Base-by-base conservation (phyloP, 192 early-diverging fungal species). In the Gigaspora rosea region DNA sequence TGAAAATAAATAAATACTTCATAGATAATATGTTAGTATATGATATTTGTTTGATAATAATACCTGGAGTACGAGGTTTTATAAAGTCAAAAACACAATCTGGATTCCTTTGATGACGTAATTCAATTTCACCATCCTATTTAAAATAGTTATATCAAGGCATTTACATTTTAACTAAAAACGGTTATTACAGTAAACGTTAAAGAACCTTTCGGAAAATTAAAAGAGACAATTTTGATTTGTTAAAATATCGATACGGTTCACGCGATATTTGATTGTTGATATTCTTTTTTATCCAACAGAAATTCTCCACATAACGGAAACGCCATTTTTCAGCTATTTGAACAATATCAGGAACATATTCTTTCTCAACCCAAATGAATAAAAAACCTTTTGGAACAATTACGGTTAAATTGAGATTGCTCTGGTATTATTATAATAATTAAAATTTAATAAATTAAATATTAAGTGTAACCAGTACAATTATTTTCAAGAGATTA, bases 71-170 rank as follows among this genome's bases (percentile, higher is more conserved):
- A 7, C 41, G 81, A 10, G 95, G 95, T 78, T 95, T 96, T 71
- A 95, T 82, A 88, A 94, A 98, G 71, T 98, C 96, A 88, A 98
- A 98, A 59, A 96, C 88, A 77, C 93, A 96, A 80, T 98, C 96
- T 12, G 96, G 90, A 81, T 91, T 96, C 56, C 96, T 88, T 81
- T 98, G 96, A 83, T 98, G 95, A 51, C 95, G 82, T 57, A 98
- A 83, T 51, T 98, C 95, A 63, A 96, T 84, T 33, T 94, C 92
- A n/a, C 93, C 95, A 64, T 90, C 92, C 86, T 93, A 54, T 65
- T 27, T 27, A 27, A 27, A 27, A 27, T 27, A 27, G 27, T 27
- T 27, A 27, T 27, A 27, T 27, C 27, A 27, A 27, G 27, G 27
- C 27, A 27, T 27, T 27, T 27, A 27, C 27, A 27, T 27, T 27